A percentile compares a stretch with the other conserved stretches of the same genome.
phyloP scores from a whole-genome alignment of 208 protist species.

The Tritrichomonas musculus region DNA sequence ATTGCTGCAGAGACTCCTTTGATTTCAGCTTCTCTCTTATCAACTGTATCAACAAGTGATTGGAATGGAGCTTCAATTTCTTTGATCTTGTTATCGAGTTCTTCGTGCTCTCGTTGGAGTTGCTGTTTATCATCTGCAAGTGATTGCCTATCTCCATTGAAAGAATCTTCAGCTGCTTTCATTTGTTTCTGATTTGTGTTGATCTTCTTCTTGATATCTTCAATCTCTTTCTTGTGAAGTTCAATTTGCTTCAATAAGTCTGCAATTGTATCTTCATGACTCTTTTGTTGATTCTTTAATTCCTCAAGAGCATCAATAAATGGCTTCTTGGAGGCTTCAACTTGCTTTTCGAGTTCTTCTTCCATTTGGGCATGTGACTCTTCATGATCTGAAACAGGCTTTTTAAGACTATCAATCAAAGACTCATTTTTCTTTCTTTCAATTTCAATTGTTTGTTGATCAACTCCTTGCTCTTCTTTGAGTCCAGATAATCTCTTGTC shows the following conservation, averaged over 20 bases:
- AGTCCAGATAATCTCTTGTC: not conserved
- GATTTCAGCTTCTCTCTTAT: not conserved
- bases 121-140: not conserved
- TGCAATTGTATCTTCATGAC: not conserved
- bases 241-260: not conserved
- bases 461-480: not conserved
- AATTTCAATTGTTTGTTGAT: constrained; percentile 1
- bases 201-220: not conserved
- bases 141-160: not conserved
- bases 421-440: not conserved
- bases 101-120: not conserved
- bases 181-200: not conserved
- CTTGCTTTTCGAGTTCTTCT: not conserved
- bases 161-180: not conserved
- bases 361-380: not conserved
- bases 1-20: not conserved
- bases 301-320: not conserved
- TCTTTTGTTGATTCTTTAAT: not conserved
- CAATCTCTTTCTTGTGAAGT: not conserved
- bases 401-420: not conserved
- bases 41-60: not conserved
- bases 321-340: not conserved
- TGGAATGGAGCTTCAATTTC: constrained; percentile 22
- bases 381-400: not conserved
- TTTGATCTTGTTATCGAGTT: not conserved